Base-by-base conservation (phyloP, 352 stramenopile genomes). In the Thraustochytrium sp. region DNA sequence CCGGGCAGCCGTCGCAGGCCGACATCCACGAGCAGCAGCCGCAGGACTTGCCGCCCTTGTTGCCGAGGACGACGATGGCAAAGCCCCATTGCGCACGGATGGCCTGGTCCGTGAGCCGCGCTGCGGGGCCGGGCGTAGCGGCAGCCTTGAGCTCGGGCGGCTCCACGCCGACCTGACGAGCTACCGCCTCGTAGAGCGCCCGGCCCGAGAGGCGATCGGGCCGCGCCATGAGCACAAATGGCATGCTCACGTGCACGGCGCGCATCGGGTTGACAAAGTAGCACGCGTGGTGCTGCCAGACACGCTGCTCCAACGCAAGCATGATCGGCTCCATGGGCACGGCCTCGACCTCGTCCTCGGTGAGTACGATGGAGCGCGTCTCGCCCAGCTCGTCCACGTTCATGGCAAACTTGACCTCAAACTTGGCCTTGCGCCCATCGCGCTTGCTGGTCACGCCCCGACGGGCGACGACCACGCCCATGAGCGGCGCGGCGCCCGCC, bases 21-120 rank as follows among this genome's bases (percentile, higher is more conserved):
- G 93, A 88, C 1, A 95, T 85, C 92, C 92, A 96, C 49, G 94
- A 90, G 73, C 92, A 96, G n/a, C 90, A 88, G 54, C 91, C 94
- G 59, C 92, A 96, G 26, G 91, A 91, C n/a, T 90, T 88, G 16
- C 92, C 88, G 29, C 89, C 91, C 2, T 91, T 94, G 29, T 94
- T 91, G 86, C 93, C 87, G 0, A 91, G 89, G 23, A 95, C 86
- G 42, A 90, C 93, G 86, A 95, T 95, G 34, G 9, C 53, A 37
- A 80, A 80, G 31, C 42, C 42, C 59, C 59, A 72, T 16, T 0
- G 8, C 9, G 59, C 29, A 13, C 59, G 34, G 26, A 72, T 72
- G 26, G 42, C 21, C 0, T 11, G n/a, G 21, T 11, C 59, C 16
- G 59, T 31, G 13, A 65, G 13, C n/a, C n/a, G n/a, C n/a, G n/a